A percentile compares a stretch with the other conserved stretches of the same genome.
phyloP scores from a whole-genome alignment of 2,329 filamentous ascomycete genomes.

The Nectriaceae sp. region DNA sequence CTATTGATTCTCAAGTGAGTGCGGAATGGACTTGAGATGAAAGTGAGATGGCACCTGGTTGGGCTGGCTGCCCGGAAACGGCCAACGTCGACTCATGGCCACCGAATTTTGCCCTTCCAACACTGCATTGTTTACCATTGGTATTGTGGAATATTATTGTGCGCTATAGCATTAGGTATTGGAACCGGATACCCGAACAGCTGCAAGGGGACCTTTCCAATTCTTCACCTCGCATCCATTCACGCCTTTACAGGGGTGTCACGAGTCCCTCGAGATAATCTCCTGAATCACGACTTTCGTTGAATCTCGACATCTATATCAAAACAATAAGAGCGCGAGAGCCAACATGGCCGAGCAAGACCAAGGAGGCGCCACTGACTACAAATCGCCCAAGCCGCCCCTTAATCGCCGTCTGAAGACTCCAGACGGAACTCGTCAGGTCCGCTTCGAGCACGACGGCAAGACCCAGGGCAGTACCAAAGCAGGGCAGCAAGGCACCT shows the following conservation, averaged over 20 bases:
- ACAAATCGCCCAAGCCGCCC: slow-evolving; percentile 33
- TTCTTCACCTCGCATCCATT: neutral
- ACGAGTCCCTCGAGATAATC: neutral
- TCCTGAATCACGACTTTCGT: neutral
- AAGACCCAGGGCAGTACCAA: slow-evolving; percentile 3
- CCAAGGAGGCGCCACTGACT: too few relatives aligned
- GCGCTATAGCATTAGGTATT: too few relatives aligned
- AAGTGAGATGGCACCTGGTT: neutral
- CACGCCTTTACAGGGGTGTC: neutral
- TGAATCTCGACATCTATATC: too few relatives aligned
- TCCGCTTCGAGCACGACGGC: slow-evolving; percentile 29
- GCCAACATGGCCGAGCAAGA: too few relatives aligned
- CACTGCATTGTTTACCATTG: too few relatives aligned
- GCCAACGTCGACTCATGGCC: neutral
- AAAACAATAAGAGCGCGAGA: slow-evolving; percentile 10
- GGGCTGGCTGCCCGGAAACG: neutral
- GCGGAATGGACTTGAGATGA: neutral
- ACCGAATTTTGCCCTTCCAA: too few relatives aligned
- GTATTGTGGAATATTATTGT: too few relatives aligned
- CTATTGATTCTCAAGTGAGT: neutral
- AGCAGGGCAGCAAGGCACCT: slow-evolving; percentile 1
- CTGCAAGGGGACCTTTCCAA: neutral
- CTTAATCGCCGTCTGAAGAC: slow-evolving; percentile 28
- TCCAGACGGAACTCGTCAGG: slow-evolving; percentile 30
- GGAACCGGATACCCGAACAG: neutral